Evolutionary conservation across 2,329 filamentous ascomycete genomes (phyloP), one percentile per base, ranked within the genome.

Genomic region (Xylaria sp.): DNA sequence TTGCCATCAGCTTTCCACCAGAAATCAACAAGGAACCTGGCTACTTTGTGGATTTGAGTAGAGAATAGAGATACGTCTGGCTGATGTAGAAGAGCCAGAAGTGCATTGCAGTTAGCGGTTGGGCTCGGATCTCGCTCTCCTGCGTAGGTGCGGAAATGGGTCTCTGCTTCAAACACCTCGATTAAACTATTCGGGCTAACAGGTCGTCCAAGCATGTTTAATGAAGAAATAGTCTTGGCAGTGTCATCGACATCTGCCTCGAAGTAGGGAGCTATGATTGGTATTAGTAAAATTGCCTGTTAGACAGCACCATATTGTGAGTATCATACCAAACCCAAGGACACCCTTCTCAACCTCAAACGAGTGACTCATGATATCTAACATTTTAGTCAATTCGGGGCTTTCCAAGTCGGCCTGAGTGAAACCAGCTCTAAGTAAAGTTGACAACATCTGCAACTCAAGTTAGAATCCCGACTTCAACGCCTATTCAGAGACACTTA

Each of bases 51-150:
- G 53, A 77, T 75, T 71, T 75, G 77, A 3, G 68, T 61, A 11
- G 63, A 54, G 25, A 65, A 70, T 51, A 70, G 17, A 27, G 61
- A 29, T n/a, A 61, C 33, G 53, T 77, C 66, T 10, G 67, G 62
- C 6, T 68, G 65, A 17, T 72, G 68, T 33, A 79, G 69, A 11
- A 79, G 68, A 13, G 77, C 75, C 38, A 76, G 38, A 2, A 80
- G 61, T 13, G 75, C 76, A 63, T 79, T 78, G 63, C 75, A 78
- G 67, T 79, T 79, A 1, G 77, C 76, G 3, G 71, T 77, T n/a
- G 77, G 73, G 49, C 77, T 78, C 2, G 74, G 69, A 61, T 77
- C 71, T 27, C 75, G 61, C 66, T 79, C 78, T 5, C 58, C 49
- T 0, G 68, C 55, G 54, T 79, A 79, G 1, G 77, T 79, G 13